Base-by-base conservation (phyloP, 1,139 yeast genomes). In the Zygosaccharomyces sapae region DNA sequence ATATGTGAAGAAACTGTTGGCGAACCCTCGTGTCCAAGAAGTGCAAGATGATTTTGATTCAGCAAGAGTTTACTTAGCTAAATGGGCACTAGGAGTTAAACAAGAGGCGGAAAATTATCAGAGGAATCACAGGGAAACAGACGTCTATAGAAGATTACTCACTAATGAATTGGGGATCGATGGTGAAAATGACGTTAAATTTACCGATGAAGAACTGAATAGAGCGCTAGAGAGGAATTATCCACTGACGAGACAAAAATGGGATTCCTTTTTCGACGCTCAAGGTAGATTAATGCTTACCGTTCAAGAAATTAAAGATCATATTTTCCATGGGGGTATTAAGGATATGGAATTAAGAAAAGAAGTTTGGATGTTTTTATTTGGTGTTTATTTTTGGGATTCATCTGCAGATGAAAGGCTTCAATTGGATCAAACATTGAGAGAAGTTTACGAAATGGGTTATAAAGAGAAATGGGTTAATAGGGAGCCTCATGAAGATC, bases 81-180 rank as follows among this genome's bases (percentile, higher is more conserved):
- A 89, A 70, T 92, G 98, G 98, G 97, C 98, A 0, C 78, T 88
- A 59, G 89, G 89, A 36, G 95, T 92, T 22, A 94, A 92, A 57
- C 94, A 89, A 59, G 96, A 92, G 63, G 95, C 96, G 1, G 94
- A 87, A 59, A 78, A 77, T 55, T 79, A 85, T 41, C 81, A 86
- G 51, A 72, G 76, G 39, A 72, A 73, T 56, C 69, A 71, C 45
- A 76, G 80, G 54, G 70, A 86, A 49, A 80, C 80, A 55, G 80
- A 80, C 44, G 77, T 77, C n/a, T 75, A 83, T 49, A 76, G 80
- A 53, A 74, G 74, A 35, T 68, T 81, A 40, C 68, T 86, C 39
- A 79, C 79, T 41, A 76, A 77, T 46, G 96, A 88, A 59, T 73
- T 90, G 46, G 92, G 56, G 66, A 80, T 53, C 67, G 78, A 57